phyloP scores from a whole-genome alignment of 2,329 filamentous ascomycete species.

The Colletotrichum sp. region DNA sequence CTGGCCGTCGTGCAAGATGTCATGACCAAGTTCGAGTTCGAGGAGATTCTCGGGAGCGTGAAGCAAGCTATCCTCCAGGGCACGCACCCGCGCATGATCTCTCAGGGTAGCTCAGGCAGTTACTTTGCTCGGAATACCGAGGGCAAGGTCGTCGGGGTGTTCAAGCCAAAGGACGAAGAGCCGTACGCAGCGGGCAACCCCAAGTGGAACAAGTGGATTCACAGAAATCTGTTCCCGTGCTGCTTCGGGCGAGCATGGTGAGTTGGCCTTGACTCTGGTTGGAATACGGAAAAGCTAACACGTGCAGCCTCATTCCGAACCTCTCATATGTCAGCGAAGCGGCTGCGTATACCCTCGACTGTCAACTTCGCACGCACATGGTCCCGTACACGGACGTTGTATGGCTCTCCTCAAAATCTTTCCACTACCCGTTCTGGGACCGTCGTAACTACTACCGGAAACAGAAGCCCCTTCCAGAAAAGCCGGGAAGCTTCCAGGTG shows the following conservation, averaged over 20 bases:
- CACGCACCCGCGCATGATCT: slow-evolving; percentile 93
- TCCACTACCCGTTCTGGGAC: slow-evolving; percentile 98
- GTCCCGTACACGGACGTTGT: slow-evolving; percentile 98
- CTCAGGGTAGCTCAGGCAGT: slow-evolving; percentile 95
- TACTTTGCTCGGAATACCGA: slow-evolving; percentile 94
- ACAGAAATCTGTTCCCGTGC: slow-evolving; percentile 95
- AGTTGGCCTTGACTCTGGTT: slow-evolving; percentile 26
- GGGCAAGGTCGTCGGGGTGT: slow-evolving; percentile 95
- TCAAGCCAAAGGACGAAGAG: slow-evolving; percentile 99
- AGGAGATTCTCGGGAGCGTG: slow-evolving; percentile 89
- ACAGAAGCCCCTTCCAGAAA: slow-evolving; percentile 84
- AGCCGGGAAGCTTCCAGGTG: slow-evolving; percentile 95
- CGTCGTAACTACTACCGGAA: slow-evolving; percentile 86
- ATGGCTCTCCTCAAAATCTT: slow-evolving; percentile 92
- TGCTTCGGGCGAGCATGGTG: slow-evolving; percentile 92
- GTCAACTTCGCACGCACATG: slow-evolving; percentile 85
- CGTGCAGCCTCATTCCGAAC: slow-evolving; percentile 82
- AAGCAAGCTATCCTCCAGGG: slow-evolving; percentile 86
- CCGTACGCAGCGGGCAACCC: slow-evolving; percentile 96
- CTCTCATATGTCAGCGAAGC: slow-evolving; percentile 98
- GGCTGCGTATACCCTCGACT: slow-evolving; percentile 93
- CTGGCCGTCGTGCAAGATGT: slow-evolving; percentile 69
- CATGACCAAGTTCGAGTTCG: slow-evolving; percentile 83
- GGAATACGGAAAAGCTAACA: background rate
- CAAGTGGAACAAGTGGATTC: slow-evolving; percentile 99